Base-by-base conservation (phyloP, 345 rosid genomes). In the Diplotaxis tenuifolia region DNA sequence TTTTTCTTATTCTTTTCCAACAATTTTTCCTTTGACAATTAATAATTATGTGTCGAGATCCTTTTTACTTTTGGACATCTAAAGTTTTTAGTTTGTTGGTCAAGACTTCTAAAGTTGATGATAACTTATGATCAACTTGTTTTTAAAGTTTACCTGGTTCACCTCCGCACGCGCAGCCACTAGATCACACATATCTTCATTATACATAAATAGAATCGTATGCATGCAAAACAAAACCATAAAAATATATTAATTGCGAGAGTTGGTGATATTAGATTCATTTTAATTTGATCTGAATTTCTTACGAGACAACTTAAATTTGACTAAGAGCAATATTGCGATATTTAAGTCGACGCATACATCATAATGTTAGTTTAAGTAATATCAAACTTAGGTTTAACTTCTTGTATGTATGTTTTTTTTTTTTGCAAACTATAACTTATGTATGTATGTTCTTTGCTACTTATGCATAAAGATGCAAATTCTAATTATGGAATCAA, bases 121-220 rank as follows among this genome's bases (percentile, higher is more conserved):
- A 63, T 42, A 54, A 29, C 29, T 76, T 54, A 63, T 71, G 58
- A 77, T 66, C 52, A 77, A 77, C 68, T 76, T 76, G 75, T 55
- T 56, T 55, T 56, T 55, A 76, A 64, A 76, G 75, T 25, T 62
- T 70, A 69, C 70, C 70, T 54, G 79, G 59, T 69, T 76, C 71
- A 22, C 56, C 49, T 65, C 67, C 72, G 80, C 80, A 77, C 75
- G 80, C 80, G 80, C 47, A 76, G 55, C 67, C 80, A 71, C 67
- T 57, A 14, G 28, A 61, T 14, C 63, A 61, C 57, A 75, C 19
- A 74, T 23, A 49, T 49, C 21, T 59, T 32, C 31, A 59, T 1
- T 25, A 34, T 27, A 50, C 62, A 55, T 42, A 31, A 14, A 56
- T 18, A 31, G 49, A 28, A 19, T 21, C 62, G 31, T 47, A 50